Evolutionary conservation across 257 asterid genomes (phyloP).

Genomic region (Jaltomata sinuosa): DNA sequence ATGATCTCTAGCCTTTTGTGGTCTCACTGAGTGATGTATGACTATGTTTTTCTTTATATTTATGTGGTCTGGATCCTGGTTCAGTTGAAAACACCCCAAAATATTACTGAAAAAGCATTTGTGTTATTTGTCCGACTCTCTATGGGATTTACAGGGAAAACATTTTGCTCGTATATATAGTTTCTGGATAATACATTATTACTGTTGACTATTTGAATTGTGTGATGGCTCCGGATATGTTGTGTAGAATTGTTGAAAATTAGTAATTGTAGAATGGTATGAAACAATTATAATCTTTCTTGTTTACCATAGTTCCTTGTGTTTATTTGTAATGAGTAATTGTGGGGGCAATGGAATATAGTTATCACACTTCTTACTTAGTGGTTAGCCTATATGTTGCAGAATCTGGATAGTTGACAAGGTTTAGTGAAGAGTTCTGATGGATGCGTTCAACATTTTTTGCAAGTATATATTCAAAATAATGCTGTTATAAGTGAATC

Average conservation of each 20-base stretch:
- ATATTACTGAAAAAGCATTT: background rate
- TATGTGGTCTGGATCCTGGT: background rate
- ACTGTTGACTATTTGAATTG: background rate
- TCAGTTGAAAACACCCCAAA: background rate
- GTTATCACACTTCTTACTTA: background rate
- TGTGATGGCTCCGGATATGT: background rate
- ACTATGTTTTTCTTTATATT: background rate
- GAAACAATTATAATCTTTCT: background rate
- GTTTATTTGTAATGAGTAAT: background rate
- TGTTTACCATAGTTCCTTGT: background rate
- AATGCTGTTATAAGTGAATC: background rate
- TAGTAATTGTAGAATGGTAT: background rate
- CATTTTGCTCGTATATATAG: background rate
- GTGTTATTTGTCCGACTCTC: background rate
- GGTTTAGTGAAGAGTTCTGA: background rate
- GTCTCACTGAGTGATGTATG: background rate
- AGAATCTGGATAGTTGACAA: background rate
- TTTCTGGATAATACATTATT: background rate
- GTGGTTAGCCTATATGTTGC: background rate
- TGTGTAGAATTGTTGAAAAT: background rate
- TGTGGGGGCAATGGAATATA: background rate
- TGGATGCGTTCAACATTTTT: background rate
- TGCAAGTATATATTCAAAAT: background rate
- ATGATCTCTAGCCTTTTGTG: slow-evolving; percentile 15
- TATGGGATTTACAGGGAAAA: background rate